Evolutionary conservation across 768 basidiomycete genomes (phyloP).

Genomic region (Russula brevipes): DNA sequence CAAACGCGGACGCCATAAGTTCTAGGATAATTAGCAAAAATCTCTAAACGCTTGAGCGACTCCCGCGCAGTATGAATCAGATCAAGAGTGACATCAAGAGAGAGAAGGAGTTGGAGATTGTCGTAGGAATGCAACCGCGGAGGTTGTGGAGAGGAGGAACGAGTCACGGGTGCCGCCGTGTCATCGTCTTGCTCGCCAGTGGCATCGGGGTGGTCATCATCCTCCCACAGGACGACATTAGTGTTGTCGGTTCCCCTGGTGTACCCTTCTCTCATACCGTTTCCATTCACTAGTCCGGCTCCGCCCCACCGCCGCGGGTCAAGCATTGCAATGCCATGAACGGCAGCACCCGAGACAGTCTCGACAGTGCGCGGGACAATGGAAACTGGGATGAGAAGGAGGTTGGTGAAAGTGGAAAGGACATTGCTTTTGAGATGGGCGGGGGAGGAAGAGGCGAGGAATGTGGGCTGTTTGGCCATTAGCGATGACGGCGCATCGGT

Average conservation of each 20-base stretch:
- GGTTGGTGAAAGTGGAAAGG: conserved; percentile 83
- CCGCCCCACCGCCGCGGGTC: conserved; percentile 86
- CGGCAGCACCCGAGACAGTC: conserved; percentile 69
- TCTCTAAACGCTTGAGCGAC: conserved; percentile 86
- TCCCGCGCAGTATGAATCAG: conserved; percentile 93
- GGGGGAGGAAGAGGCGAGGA: conserved; percentile 45
- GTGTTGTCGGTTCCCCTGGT: conserved; percentile 19
- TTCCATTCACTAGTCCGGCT: conserved; percentile 23
- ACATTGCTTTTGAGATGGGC: conserved; percentile 90
- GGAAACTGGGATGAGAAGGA: conserved; percentile 88
- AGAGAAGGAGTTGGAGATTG: conserved; percentile 82
- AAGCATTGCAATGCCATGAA: conserved; percentile 81
- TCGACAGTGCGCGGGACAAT: conserved; percentile 79
- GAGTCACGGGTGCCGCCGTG: conserved; percentile 15
- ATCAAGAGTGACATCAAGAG: conserved; percentile 84
- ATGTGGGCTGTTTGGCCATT: conserved; percentile 16
- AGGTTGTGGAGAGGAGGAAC: conserved; percentile 28
- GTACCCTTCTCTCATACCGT: conserved; percentile 19
- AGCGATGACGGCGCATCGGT: conserved; percentile 9
- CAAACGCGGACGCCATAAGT: conserved; percentile 80
- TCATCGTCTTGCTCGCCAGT: conserved; percentile 18
- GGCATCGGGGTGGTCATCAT: conserved; percentile 16
- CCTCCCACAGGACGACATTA: conserved; percentile 22
- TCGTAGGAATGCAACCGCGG: conserved; percentile 32
- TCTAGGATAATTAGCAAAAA: conserved; percentile 83